These are phyloP conservation scores for Kwoniella shandongensis DNA, from an alignment of 768 basidiomycete genomes.

Conservation along the genomic window DNA sequence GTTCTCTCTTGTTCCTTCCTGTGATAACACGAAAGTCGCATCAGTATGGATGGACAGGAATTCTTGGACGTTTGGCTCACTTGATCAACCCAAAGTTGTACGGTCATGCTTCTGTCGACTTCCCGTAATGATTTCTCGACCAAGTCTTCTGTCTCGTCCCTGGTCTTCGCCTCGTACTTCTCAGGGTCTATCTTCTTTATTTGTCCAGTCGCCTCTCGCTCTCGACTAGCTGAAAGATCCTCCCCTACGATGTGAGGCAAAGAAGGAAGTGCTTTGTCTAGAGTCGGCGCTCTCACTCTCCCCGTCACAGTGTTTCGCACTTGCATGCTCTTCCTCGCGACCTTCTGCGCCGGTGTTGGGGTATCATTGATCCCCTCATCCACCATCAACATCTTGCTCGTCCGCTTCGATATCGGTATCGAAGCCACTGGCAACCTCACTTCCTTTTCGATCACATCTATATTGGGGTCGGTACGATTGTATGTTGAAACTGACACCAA, in stretches of 20 bases:
- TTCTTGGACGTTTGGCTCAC: conserved; percentile 19
- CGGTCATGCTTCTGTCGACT: conserved; percentile 54
- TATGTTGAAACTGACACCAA: too few relatives aligned
- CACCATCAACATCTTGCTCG: not conserved
- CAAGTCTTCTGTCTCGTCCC: not conserved
- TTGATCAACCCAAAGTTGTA: conserved; percentile 76
- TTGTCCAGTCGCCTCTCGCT: too few relatives aligned
- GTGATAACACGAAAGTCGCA: not conserved
- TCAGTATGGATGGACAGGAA: not conserved
- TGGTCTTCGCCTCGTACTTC: too few relatives aligned
- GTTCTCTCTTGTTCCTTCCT: conserved; percentile 71
- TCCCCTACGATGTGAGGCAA: not conserved
- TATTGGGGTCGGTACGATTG: too few relatives aligned
- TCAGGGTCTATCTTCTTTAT: too few relatives aligned
- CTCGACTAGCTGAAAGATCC: too few relatives aligned
- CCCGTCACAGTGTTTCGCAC: not conserved
- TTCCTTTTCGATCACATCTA: too few relatives aligned
- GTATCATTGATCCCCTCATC: conserved; percentile 2
- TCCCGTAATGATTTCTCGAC: conserved; percentile 12
- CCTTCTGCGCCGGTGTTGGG: conserved; percentile 5
- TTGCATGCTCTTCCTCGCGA: not conserved
- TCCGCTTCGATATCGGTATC: too few relatives aligned
- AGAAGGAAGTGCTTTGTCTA: conserved; percentile 15
- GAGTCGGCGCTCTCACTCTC: conserved; percentile 2
- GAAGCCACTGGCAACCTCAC: too few relatives aligned